phyloP scores from a whole-genome alignment of 257 asterid species.

The Jacaranda copaia region DNA sequence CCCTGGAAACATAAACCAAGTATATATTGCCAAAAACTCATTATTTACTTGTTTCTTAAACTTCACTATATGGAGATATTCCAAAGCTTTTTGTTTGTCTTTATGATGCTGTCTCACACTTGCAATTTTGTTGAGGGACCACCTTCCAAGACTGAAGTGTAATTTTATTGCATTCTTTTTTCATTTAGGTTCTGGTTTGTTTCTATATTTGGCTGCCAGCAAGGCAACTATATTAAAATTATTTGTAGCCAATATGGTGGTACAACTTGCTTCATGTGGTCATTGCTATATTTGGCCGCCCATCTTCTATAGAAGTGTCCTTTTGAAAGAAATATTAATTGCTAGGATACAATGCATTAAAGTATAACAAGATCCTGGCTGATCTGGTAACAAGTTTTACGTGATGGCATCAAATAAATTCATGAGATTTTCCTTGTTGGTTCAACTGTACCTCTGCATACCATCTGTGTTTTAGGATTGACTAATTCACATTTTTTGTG shows the following conservation, averaged over 20 bases:
- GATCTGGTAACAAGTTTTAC: neutral
- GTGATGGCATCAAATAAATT: constrained; percentile 13
- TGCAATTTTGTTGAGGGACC: neutral
- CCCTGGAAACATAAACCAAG: constrained; percentile 99
- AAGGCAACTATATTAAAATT: neutral
- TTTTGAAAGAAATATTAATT: constrained; percentile 1
- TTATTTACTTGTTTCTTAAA: constrained; percentile 26
- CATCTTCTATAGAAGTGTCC: neutral
- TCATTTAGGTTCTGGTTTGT: neutral
- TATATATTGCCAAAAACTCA: constrained; percentile 39
- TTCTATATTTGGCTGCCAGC: neutral
- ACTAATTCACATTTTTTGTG: constrained; percentile 31
- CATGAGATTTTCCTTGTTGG: constrained; percentile 26
- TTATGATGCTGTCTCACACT: neutral
- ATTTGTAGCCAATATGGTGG: neutral
- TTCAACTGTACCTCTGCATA: constrained; percentile 18
- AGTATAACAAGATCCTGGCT: constrained; percentile 26
- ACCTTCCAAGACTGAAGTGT: constrained; percentile 1
- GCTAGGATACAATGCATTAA: constrained; percentile 10
- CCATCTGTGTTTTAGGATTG: constrained; percentile 24
- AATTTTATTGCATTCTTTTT: constrained; percentile 1
- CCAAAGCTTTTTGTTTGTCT: neutral
- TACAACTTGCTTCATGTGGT: constrained; percentile 23
- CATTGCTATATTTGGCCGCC: neutral
- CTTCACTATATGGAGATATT: constrained; percentile 20